Base-by-base conservation (phyloP, 805 yeast species). In the Metschnikowia dekortorum region DNA sequence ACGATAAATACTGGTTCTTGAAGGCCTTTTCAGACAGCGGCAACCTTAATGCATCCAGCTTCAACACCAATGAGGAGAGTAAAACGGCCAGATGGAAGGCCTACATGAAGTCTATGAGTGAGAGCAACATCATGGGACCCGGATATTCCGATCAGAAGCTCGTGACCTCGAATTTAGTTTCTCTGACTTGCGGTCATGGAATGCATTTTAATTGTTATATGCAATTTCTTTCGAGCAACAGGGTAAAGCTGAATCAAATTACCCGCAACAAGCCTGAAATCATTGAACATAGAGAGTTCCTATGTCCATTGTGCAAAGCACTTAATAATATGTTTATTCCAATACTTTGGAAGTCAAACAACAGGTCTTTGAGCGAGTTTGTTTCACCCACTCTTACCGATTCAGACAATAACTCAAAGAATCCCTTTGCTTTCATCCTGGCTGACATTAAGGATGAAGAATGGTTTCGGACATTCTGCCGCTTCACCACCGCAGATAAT, bases 251-350 rank as follows among this genome's bases (percentile, higher is more conserved):
- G 57, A 81, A 77, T 14, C 96, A 89, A 61, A 81, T 90, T 33
- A 87, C 96, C 0, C 75, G 96, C 61, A 88, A 91, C 45, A 74
- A 84, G 5, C 96, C 96, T 0, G 96, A 86, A 55, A 82, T 87
- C 54, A 68, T 75, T 10, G 83, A 82, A 30, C 80, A 81, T 50
- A 80, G 82, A 7, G 96, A 91, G 60, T 85, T 88, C 56, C 69
- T 88, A 28, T 92, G 99, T 61, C 98, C 98, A 0, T 75, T 92
- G 35, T 92, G 99, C 71, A 89, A 89, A 53, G 85, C 96, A 0
- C 73, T 92, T 41, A 87, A 86, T 61, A 92, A 92, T 62, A 76
- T 85, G 52, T 89, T 92, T 62, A 69, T 92, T 39, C 99, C 98
- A 0, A 72, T 87, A 1, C 62, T 85, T 34, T 85, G 88, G 81